Evolutionary conservation across 176 grass and related monocot genomes (phyloP).

Genomic region (Rhynchospora breviuscula): DNA sequence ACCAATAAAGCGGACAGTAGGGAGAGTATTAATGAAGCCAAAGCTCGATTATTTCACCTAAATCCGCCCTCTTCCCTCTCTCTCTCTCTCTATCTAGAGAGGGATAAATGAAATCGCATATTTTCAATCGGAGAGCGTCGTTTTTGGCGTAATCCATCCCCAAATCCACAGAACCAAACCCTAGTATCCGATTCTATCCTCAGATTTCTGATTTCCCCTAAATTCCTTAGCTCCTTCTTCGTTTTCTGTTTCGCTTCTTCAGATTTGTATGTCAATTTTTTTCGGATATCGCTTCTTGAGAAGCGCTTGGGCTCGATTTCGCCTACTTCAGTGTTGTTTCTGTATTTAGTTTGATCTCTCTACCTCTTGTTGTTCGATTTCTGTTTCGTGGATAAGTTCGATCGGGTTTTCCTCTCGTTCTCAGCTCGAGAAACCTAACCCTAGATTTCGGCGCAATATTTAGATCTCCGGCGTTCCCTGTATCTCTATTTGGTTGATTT

Average conservation of each 20-base stretch:
- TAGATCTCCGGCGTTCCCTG: neutral
- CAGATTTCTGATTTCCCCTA: neutral
- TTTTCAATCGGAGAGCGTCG: conserved; percentile 16
- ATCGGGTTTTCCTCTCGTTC: neutral
- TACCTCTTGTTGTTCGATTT: conserved; percentile 7
- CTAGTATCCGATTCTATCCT: neutral
- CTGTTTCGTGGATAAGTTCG: neutral
- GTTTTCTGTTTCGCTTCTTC: conserved; percentile 3
- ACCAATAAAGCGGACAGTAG: conserved; percentile 9
- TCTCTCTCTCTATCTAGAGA: conserved; percentile 15
- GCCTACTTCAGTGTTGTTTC: neutral
- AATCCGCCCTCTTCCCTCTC: neutral
- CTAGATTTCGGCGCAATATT: conserved; percentile 4
- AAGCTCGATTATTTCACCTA: conserved; percentile 17
- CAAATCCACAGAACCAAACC: neutral
- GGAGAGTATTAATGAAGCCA: conserved; percentile 29
- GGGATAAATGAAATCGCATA: conserved; percentile 12
- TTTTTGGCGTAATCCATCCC: conserved; percentile 6
- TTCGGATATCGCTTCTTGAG: neutral
- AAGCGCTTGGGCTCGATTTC: neutral
- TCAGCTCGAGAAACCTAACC: conserved; percentile 21
- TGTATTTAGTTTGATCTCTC: conserved; percentile 8
- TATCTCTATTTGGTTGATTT: no score
- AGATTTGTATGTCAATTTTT: conserved; percentile 15
- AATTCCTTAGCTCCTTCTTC: neutral